These are phyloP conservation scores for Pseudocercospora eumusae DNA, from an alignment of 2,329 filamentous ascomycete species.

Conservation along the genomic window DNA sequence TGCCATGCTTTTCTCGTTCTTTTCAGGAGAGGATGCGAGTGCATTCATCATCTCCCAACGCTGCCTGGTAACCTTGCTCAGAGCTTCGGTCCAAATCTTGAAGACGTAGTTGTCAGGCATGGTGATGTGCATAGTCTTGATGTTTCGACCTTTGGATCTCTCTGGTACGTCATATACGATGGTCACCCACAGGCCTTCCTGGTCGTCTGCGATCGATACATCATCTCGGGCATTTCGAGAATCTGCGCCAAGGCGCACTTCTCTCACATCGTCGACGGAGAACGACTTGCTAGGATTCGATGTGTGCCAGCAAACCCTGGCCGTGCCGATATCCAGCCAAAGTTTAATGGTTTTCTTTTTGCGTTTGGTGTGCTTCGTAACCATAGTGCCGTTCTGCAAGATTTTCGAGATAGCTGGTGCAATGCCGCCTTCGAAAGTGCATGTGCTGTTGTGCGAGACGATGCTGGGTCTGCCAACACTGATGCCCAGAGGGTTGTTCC, in stretches of 20 bases:
- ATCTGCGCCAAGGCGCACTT: slow-evolving; percentile 80
- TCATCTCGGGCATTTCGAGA: slow-evolving; percentile 88
- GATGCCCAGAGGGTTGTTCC: slow-evolving; percentile 48
- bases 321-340: slow-evolving; percentile 77
- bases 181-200: slow-evolving; percentile 79
- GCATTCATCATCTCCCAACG: slow-evolving; percentile 89
- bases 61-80: slow-evolving; percentile 81
- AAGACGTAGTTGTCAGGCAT: slow-evolving; percentile 72
- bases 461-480: slow-evolving; percentile 37
- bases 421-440: slow-evolving; percentile 48
- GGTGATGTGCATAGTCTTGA: slow-evolving; percentile 85
- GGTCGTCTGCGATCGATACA: slow-evolving; percentile 66
- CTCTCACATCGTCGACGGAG: slow-evolving; percentile 92
- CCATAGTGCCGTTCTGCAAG: slow-evolving; percentile 73
- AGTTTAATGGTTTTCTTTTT: slow-evolving; percentile 71
- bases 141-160: slow-evolving; percentile 67
- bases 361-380: slow-evolving; percentile 86
- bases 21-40: slow-evolving; percentile 72
- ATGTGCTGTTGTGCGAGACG: slow-evolving; percentile 34
- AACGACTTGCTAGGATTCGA: slow-evolving; percentile 77
- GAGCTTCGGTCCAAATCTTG: slow-evolving; percentile 76
- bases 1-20: slow-evolving; percentile 71
- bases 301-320: slow-evolving; percentile 85
- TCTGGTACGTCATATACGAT: slow-evolving; percentile 82
- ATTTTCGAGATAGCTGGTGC: slow-evolving; percentile 75